Conservation (phyloP, 306 rosid genomes). For the Corylus avellana region DNA sequence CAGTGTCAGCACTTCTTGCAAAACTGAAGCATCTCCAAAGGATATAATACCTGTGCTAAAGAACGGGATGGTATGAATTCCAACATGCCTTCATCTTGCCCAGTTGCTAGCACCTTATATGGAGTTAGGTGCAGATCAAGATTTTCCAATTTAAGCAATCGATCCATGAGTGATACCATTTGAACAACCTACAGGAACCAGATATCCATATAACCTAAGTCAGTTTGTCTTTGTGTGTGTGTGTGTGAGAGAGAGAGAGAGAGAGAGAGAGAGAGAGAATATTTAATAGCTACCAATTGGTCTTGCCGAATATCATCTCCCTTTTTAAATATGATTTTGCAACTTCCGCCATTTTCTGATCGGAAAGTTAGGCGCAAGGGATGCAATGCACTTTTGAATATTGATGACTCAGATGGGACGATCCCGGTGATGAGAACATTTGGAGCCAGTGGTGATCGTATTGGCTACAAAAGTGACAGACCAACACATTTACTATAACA, state of each 20-base stretch:
- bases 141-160: slow-evolving; percentile 88
- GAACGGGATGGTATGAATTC: slow-evolving; percentile 94
- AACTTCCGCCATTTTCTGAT: slow-evolving; percentile 76
- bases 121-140: slow-evolving; percentile 94
- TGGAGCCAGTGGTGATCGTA: slow-evolving; percentile 89
- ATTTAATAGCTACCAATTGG: slow-evolving; percentile 68
- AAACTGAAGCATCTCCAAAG: slow-evolving; percentile 12
- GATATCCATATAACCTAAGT: slow-evolving; percentile 28
- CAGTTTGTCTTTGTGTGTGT: slow-evolving; percentile 2
- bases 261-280: slow-evolving; percentile 26
- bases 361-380: slow-evolving; percentile 93
- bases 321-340: slow-evolving; percentile 84
- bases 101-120: slow-evolving; percentile 92
- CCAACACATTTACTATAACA: slow-evolving; percentile 16
- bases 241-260: background rate
- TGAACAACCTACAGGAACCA: slow-evolving; percentile 78
- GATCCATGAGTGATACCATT: slow-evolving; percentile 97
- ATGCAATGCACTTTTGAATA: slow-evolving; percentile 94
- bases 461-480: slow-evolving; percentile 61
- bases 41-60: slow-evolving; percentile 66
- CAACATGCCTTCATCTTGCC: slow-evolving; percentile 99
- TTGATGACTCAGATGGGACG: slow-evolving; percentile 87
- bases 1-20: slow-evolving; percentile 13
- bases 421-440: slow-evolving; percentile 83
- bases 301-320: slow-evolving; percentile 98